These are phyloP conservation scores for Clonostachys byssicola DNA, from an alignment of 2,329 filamentous ascomycete genomes.

Conservation along the genomic window DNA sequence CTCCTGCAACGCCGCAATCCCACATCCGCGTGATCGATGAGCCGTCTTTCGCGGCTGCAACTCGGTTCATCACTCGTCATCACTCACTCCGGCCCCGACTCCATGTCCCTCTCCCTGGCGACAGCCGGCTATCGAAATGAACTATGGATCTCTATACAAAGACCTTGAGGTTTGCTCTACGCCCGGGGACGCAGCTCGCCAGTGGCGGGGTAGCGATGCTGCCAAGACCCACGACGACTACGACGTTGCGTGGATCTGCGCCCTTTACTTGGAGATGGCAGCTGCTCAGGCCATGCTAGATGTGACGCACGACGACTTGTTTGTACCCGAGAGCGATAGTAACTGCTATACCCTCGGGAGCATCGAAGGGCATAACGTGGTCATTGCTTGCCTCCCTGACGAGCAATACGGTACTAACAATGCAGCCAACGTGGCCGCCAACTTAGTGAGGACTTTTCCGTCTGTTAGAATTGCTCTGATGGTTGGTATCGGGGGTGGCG, in stretches of 20 bases:
- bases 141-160: too few relatives aligned
- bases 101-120: too few relatives aligned
- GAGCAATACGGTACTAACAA: constrained; percentile 6
- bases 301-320: constrained; percentile 4
- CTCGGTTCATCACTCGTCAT: too few relatives aligned
- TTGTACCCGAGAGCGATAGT: constrained; percentile 1
- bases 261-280: constrained; percentile 12
- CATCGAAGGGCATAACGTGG: constrained; percentile 6
- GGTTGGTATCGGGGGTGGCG: constrained; percentile 19
- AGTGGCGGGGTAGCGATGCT: too few relatives aligned
- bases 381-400: constrained; percentile 5
- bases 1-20: too few relatives aligned
- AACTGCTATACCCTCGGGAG: constrained; percentile 7
- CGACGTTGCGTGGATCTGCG: constrained; percentile 18
- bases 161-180: too few relatives aligned
- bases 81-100: too few relatives aligned
- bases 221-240: neutral
- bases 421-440: constrained; percentile 5
- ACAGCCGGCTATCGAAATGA: too few relatives aligned
- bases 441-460: constrained; percentile 5
- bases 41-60: too few relatives aligned
- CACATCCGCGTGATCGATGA: too few relatives aligned
- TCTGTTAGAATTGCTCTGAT: constrained; percentile 5
- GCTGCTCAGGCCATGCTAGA: constrained; percentile 18
- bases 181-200: too few relatives aligned